A percentile compares a stretch with the other conserved stretches of the same genome.
These are phyloP conservation scores for Solanum gracilifrons DNA, from an alignment of 257 asterid genomes.

Conservation along the genomic window DNA sequence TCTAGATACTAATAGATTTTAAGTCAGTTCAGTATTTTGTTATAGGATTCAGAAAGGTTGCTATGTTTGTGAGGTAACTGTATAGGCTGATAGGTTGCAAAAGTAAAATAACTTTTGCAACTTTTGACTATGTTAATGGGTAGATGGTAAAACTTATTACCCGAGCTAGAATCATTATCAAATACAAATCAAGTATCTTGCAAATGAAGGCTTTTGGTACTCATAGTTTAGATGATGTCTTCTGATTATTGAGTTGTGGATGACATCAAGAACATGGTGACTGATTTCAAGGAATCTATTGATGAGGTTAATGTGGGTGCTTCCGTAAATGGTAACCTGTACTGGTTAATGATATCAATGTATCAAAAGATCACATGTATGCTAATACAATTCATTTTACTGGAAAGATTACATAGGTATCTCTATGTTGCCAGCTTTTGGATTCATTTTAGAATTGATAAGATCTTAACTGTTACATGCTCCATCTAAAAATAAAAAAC, in stretches of 20 bases:
- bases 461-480: not conserved
- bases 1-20: not conserved
- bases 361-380: not conserved
- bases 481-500: not conserved
- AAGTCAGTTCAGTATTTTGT: not conserved
- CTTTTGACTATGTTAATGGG: not conserved
- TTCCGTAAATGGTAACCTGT: not conserved
- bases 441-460: not conserved
- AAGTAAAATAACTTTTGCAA: not conserved
- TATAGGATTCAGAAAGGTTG: not conserved
- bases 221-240: not conserved
- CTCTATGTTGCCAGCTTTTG: not conserved
- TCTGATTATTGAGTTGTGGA: not conserved
- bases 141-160: not conserved
- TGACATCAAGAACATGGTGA: not conserved
- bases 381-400: not conserved
- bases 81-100: not conserved
- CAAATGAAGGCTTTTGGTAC: not conserved
- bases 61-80: not conserved
- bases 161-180: not conserved
- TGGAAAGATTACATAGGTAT: not conserved
- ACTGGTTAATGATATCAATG: not conserved
- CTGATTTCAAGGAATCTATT: not conserved
- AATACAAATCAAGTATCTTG: not conserved
- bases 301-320: not conserved